A percentile compares a stretch with the other conserved stretches of the same genome.
These are phyloP conservation scores for Pseudonectria foliicola DNA, from an alignment of 2,329 filamentous ascomycete genomes.

Conservation along the genomic window DNA sequence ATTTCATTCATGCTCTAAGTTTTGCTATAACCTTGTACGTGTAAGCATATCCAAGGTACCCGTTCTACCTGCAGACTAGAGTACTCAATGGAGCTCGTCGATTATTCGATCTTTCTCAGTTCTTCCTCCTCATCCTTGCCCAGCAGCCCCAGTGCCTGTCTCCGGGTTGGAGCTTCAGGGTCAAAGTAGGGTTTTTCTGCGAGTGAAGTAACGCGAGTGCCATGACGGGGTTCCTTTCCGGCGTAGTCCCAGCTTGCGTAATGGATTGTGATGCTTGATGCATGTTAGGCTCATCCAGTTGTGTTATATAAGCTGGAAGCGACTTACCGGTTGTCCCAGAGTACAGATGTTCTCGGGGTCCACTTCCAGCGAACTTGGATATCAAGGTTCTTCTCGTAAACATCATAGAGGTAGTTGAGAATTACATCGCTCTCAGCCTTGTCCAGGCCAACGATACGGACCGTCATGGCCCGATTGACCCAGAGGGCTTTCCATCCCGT, in stretches of 20 bases:
- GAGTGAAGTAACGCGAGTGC: conserved; percentile 62
- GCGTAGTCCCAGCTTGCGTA: conserved; percentile 71
- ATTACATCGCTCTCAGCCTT: conserved; percentile 62
- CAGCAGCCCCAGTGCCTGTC: conserved; percentile 58
- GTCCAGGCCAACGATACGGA: conserved; percentile 61
- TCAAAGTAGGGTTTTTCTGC: conserved; percentile 67
- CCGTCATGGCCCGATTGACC: conserved; percentile 65
- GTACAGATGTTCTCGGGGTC: conserved; percentile 57
- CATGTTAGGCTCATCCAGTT: neutral
- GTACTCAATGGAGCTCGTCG: no score
- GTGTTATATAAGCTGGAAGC: neutral
- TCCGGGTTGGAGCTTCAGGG: conserved; percentile 54
- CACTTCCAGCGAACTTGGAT: conserved; percentile 67
- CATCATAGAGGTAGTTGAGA: conserved; percentile 58
- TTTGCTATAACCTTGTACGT: no score
- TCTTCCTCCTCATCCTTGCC: conserved; percentile 44
- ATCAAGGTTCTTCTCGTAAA: conserved; percentile 63
- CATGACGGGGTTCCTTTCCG: conserved; percentile 59
- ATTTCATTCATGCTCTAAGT: no score
- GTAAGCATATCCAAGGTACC: no score
- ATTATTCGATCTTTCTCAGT: conserved; percentile 3
- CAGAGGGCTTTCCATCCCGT: conserved; percentile 69
- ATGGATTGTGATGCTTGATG: conserved; percentile 54
- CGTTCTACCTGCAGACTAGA: no score
- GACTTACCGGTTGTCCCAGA: conserved; percentile 62